Evolutionary conservation across 1,284 basidiomycete genomes (phyloP), one percentile per base, ranked within the genome.

Genomic region (Ustilago xerochloae): DNA sequence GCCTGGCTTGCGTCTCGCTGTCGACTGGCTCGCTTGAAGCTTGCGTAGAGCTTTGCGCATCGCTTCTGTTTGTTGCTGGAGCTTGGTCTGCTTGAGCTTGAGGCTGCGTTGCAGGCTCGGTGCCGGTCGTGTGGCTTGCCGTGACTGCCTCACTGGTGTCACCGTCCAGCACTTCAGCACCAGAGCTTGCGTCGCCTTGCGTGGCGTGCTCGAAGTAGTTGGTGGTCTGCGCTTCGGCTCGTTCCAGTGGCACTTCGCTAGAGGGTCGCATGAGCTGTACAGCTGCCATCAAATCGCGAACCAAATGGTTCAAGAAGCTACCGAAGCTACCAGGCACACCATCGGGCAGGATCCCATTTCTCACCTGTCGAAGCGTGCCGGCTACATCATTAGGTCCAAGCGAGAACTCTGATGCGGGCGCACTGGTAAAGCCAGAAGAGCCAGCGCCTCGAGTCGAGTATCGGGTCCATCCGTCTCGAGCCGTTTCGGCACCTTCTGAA

Each of bases 291-390:
- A 81, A 58, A 41, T 81, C 80, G 10, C 59, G 50, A 6, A 80
- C 53, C 53, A 80, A 48, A 22, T 81, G 76, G 43, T 79, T 71
- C 46, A 81, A 56, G 50, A 81, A 81, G 32, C 64, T 70, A 47
- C 78, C 78, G 43, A 81, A 81, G 39, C 73, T 72, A 15, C 75
- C 80, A 1, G 78, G 75, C 6, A 75, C 78, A 22, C 78, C 78
- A 28, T 77, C 63, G 4, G 71, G 60, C 26, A 78, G 48, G 18
- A 69, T 54, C 0, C 76, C 76, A 18, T 77, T 69, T 22, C 78
- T 53, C 24, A 78, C 78, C 9, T 70, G 65, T 15, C 69, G 68
- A 4, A 80, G 62, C 12, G 72, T 55, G 29, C 73, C 73, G 4
- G 53, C 57, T 15, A 75, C 68, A 26, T 75, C 73, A 51, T 75